Percentiles rank a stretch among this genome's conserved stretches.
phyloP scores from a whole-genome alignment of 2,329 filamentous ascomycete species.

The Teratosphaeria epicoccoides region DNA sequence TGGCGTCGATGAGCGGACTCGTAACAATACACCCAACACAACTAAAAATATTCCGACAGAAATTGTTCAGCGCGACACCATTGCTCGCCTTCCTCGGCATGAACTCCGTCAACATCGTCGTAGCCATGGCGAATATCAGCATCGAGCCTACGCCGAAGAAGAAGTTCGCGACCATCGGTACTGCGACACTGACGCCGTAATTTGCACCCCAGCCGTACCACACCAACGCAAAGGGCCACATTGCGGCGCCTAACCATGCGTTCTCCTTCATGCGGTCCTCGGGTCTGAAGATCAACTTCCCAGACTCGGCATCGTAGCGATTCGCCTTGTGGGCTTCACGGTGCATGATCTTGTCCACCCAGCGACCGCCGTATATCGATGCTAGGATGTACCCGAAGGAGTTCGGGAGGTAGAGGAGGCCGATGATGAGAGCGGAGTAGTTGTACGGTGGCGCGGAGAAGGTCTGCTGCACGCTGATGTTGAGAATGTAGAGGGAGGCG shows the following conservation, averaged over 20 bases:
- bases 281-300: constrained; percentile 56
- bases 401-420: constrained; percentile 66
- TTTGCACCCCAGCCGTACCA: constrained; percentile 68
- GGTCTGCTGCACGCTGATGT: constrained; percentile 62
- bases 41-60: constrained; percentile 66
- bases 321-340: constrained; percentile 60
- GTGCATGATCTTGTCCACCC: constrained; percentile 74
- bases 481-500: constrained; percentile 63
- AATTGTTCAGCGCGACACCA: constrained; percentile 73
- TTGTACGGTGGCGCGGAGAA: constrained; percentile 59
- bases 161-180: constrained; percentile 27
- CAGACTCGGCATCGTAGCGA: constrained; percentile 53
- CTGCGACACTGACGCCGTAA: constrained; percentile 39
- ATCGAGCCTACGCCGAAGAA: constrained; percentile 65
- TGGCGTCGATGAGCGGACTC: constrained; percentile 57
- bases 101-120: constrained; percentile 79
- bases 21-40: constrained; percentile 61
- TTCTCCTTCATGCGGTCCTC: constrained; percentile 80
- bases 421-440: constrained; percentile 58
- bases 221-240: constrained; percentile 61
- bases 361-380: constrained; percentile 59
- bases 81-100: constrained; percentile 60
- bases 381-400: constrained; percentile 62
- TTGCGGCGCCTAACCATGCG: constrained; percentile 59
- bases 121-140: constrained; percentile 62